A percentile compares a stretch with the other conserved stretches of the same genome.
These are phyloP conservation scores for Eucommia ulmoides DNA, from an alignment of 257 asterid species.

Conservation along the genomic window DNA sequence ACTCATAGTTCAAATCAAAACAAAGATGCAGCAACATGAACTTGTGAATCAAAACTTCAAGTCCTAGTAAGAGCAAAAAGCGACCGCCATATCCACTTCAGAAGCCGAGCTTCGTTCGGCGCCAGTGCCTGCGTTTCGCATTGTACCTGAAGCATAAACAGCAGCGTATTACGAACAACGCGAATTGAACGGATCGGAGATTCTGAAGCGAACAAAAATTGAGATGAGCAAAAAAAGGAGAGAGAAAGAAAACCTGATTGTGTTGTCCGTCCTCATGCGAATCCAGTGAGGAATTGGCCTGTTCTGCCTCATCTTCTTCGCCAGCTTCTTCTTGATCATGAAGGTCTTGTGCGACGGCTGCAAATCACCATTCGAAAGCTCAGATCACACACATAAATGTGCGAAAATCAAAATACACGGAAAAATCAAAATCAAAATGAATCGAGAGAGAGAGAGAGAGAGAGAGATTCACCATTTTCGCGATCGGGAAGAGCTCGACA, in stretches of 20 bases:
- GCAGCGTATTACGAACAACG: background rate
- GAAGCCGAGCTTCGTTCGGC: background rate
- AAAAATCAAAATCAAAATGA: too few species aligned
- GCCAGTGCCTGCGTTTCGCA: background rate
- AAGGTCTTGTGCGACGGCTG: background rate
- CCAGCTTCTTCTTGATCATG: background rate
- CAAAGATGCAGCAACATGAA: too few species aligned
- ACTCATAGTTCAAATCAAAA: too few species aligned
- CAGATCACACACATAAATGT: too few species aligned
- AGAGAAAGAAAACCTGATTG: background rate
- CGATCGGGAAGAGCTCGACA: too few species aligned
- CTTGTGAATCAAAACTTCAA: too few species aligned
- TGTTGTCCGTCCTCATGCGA: background rate
- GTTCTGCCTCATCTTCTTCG: background rate
- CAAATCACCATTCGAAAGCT: background rate
- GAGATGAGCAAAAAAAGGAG: background rate
- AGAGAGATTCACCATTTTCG: too few species aligned
- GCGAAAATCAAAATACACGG: too few species aligned
- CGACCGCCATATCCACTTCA: too few species aligned
- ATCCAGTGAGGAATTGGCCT: background rate
- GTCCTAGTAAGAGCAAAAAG: too few species aligned
- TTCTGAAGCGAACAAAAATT: too few species aligned
- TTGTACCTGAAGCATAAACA: background rate
- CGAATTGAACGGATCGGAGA: background rate
- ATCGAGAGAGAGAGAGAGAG: too few species aligned